A percentile compares a stretch with the other conserved stretches of the same genome.
Evolutionary conservation across 345 rosid species (phyloP).

Genomic region (Rhizophora apiculata): DNA sequence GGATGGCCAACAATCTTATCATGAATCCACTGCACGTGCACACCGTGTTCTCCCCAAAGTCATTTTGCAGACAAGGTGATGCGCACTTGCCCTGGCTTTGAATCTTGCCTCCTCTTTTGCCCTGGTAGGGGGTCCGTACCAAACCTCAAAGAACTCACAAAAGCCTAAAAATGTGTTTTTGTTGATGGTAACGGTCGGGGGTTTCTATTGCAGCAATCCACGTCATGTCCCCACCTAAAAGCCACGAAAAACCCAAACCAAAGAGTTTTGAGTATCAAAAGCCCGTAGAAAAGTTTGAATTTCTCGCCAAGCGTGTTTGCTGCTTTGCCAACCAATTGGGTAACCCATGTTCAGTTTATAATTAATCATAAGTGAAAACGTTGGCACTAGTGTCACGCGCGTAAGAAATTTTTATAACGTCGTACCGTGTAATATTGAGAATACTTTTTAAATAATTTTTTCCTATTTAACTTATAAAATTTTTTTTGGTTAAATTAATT

Average conservation of each 20-base stretch:
- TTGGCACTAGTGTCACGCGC: too few relatives aligned
- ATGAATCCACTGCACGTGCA: constrained; percentile 37
- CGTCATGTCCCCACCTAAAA: constrained; percentile 26
- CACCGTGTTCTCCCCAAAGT: constrained; percentile 15
- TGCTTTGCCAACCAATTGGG: constrained; percentile 36
- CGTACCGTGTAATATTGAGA: too few relatives aligned
- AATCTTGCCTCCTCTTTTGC: constrained; percentile 11
- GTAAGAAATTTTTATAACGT: too few relatives aligned
- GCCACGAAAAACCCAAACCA: background rate
- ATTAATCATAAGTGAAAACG: constrained; percentile 9
- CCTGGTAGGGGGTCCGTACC: background rate
- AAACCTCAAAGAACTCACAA: background rate
- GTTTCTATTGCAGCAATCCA: constrained; percentile 25
- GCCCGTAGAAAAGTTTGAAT: constrained; percentile 3
- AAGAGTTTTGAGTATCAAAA: constrained; percentile 6
- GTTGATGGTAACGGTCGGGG: constrained; percentile 21
- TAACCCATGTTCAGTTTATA: constrained; percentile 20
- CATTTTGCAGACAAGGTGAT: constrained; percentile 2
- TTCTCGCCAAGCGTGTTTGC: constrained; percentile 20
- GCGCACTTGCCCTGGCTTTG: background rate
- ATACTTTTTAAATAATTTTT: too few relatives aligned
- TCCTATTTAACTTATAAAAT: too few relatives aligned
- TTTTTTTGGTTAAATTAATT: too few relatives aligned
- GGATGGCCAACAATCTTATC: constrained; percentile 23
- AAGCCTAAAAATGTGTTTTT: constrained; percentile 26